Percentiles rank a stretch among this genome's conserved stretches.
phyloP scores from a whole-genome alignment of 306 rosid genomes.

The Canavalia ensiformis region DNA sequence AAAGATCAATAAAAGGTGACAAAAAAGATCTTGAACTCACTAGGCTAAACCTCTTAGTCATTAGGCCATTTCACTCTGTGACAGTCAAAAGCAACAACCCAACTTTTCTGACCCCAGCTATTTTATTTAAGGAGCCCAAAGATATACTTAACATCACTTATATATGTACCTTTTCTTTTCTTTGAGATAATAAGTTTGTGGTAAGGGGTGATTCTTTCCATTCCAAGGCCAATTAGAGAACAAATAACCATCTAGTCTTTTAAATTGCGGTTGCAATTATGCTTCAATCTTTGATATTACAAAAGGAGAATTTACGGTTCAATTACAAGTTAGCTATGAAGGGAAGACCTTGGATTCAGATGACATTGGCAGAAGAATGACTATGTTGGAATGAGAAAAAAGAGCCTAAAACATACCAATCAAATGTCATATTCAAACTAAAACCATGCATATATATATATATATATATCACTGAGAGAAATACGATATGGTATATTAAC shows the following conservation, averaged over 20 bases:
- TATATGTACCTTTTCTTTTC: not conserved
- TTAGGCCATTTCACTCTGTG: constrained; percentile 18
- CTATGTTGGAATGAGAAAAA: no score
- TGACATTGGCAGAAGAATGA: no score
- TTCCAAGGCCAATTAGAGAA: not conserved
- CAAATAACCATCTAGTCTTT: not conserved
- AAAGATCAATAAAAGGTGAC: constrained; percentile 42
- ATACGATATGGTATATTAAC: no score
- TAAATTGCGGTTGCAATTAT: no score
- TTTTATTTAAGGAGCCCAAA: not conserved
- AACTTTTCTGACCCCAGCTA: constrained; percentile 29
- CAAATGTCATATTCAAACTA: no score
- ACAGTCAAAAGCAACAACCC: constrained; percentile 47
- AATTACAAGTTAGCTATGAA: not conserved
- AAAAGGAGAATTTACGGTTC: not conserved
- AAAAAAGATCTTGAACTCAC: constrained; percentile 47
- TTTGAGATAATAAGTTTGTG: not conserved
- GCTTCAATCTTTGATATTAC: no score
- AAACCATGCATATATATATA: no score
- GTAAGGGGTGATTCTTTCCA: constrained; percentile 12
- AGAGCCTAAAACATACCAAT: no score
- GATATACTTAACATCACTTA: not conserved
- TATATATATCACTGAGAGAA: no score
- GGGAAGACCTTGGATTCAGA: no score
- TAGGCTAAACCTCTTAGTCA: constrained; percentile 40